Evolutionary conservation across 192 early-diverging fungal genomes (phyloP), one percentile per base, ranked within the genome.

Genomic region (Borealophlyctis nickersoniae): DNA sequence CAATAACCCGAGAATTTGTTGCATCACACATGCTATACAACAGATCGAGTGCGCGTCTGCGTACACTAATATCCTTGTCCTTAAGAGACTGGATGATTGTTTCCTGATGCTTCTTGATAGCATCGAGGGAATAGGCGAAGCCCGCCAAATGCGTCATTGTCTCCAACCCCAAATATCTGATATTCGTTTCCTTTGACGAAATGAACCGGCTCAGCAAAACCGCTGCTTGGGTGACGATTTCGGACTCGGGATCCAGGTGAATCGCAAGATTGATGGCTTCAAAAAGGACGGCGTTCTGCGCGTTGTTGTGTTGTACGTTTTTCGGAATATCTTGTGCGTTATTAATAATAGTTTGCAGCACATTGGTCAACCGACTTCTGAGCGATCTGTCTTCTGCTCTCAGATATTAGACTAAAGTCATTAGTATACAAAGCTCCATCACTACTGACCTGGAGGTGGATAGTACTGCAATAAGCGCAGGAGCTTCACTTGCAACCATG

Each of bases 401-500:
- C 32, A 51, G 7, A 51, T 19, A 51, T 13, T 3, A 31, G 26
- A 14, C 14, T 28, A 53, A 35, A 11, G 5, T 49, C 7, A 27
- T 2, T 23, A 63, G 45, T 14, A 30, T 19, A 30, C 58, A 22
- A 24, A 34, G 3, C 19, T 27, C 49, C 14, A 31, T 29, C 23
- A 0, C 30, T 3, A 63, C 49, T 66, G 82, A 80, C 89, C 87
- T 27, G 91, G 89, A 19, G 92, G 85, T 26, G 94, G 91, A 75
- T 89, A 99, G 77, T 96, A 97, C 75, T 98, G 97, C 49, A 99
- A 73, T 30, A 99, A 79, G 29, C 94, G 82, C 55, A 99, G 77
- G 22, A 97, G 84, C 70, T 97, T 98, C 67, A 98, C 88, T 75
- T 98, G 97, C 49, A 99, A 81, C 97, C 97, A 99, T 33, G 97